Conservation (phyloP, 768 basidiomycete genomes). For the Cubamyces sp. region DNA sequence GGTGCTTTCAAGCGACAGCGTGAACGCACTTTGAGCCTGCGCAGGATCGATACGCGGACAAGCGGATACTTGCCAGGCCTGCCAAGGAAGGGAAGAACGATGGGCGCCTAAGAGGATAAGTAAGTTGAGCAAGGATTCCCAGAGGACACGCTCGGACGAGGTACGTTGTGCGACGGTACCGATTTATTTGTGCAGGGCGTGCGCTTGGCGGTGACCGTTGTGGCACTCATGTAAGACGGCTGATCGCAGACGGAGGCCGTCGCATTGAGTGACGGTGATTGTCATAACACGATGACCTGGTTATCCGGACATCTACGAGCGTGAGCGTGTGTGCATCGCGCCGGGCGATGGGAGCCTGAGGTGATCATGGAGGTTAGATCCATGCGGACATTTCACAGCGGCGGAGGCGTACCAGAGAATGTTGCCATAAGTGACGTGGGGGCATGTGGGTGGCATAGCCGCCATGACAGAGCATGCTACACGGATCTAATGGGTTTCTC, state of each 20-base stretch:
- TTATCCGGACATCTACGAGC: conserved; percentile 23
- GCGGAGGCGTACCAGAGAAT: conserved; percentile 1
- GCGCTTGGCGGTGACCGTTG: background rate
- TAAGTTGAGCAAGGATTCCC: background rate
- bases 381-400: conserved; percentile 8
- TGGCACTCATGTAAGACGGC: background rate
- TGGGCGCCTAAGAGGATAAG: background rate
- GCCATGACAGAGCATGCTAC: background rate
- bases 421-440: background rate
- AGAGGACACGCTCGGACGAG: background rate
- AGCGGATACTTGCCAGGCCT: background rate
- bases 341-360: background rate
- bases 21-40: background rate
- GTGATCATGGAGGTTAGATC: conserved; percentile 5
- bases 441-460: background rate
- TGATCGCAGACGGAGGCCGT: conserved; percentile 1
- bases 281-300: background rate
- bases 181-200: background rate
- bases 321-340: background rate
- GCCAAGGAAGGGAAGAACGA: background rate
- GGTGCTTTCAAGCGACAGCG: background rate
- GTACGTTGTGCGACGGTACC: background rate
- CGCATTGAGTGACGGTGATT: conserved; percentile 4
- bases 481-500: background rate
- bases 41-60: background rate